Conservation (phyloP, 2,329 filamentous ascomycete genomes). For the Ceratocystis ficicola region DNA sequence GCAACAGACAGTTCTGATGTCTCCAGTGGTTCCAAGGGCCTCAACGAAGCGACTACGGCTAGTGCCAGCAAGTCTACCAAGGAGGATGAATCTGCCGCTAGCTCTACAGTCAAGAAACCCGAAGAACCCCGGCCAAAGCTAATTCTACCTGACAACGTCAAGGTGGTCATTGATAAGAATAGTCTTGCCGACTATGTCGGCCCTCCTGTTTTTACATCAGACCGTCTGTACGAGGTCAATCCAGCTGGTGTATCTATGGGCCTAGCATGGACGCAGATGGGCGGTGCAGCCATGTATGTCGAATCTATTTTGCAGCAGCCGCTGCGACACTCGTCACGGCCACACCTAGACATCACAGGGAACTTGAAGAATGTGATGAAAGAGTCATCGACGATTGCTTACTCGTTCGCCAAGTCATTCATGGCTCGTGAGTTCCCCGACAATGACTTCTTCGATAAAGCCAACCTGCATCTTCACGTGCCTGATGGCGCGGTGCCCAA, state of each 20-base stretch:
- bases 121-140: slow-evolving; percentile 63
- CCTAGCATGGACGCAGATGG: slow-evolving; percentile 94
- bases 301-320: slow-evolving; percentile 88
- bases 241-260: slow-evolving; percentile 96
- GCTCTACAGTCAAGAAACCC: slow-evolving; percentile 37
- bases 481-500: slow-evolving; percentile 94
- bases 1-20: slow-evolving; percentile 24
- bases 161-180: slow-evolving; percentile 74
- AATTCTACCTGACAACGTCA: slow-evolving; percentile 73
- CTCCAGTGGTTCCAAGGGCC: slow-evolving; percentile 24
- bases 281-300: slow-evolving; percentile 90
- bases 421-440: slow-evolving; percentile 75
- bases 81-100: slow-evolving; percentile 32
- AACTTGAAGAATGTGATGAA: slow-evolving; percentile 98
- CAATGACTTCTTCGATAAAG: slow-evolving; percentile 93
- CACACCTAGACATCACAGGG: slow-evolving; percentile 79
- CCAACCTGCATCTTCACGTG: slow-evolving; percentile 88
- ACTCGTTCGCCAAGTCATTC: slow-evolving; percentile 85
- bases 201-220: slow-evolving; percentile 87
- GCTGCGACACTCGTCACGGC: slow-evolving; percentile 58
- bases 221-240: slow-evolving; percentile 85
- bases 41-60: slow-evolving; percentile 22
- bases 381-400: slow-evolving; percentile 87
- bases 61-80: slow-evolving; percentile 26
- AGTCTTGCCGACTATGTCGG: slow-evolving; percentile 96